These are phyloP conservation scores for Apiotrichum mycotoxinovorans DNA, from an alignment of 1,284 basidiomycete species.

Conservation along the genomic window DNA sequence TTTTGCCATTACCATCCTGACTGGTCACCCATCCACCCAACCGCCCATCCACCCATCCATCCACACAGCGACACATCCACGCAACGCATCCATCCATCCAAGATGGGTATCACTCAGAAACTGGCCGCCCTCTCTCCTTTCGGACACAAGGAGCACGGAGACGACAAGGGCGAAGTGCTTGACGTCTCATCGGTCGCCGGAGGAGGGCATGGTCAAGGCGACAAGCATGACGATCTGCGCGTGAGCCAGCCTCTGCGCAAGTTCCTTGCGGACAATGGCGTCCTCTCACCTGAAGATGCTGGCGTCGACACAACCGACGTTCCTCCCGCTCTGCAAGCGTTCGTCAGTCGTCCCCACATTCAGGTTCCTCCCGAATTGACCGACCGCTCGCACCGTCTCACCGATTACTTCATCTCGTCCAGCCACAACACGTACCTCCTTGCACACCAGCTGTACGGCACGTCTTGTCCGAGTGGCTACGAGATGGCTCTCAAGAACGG, in stretches of 20 bases:
- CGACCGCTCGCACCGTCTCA: slow-evolving; percentile 59
- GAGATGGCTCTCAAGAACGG: slow-evolving; percentile 10
- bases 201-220: slow-evolving; percentile 8
- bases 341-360: slow-evolving; percentile 13
- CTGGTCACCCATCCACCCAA: no score
- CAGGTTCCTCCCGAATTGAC: slow-evolving; percentile 6
- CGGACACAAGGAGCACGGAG: slow-evolving; percentile 7
- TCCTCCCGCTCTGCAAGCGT: slow-evolving; percentile 3
- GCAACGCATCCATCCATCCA: background rate
- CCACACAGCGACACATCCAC: background rate
- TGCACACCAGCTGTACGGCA: slow-evolving; percentile 43
- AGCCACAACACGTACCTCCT: slow-evolving; percentile 98
- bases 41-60: background rate
- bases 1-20: no score
- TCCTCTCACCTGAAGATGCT: slow-evolving; percentile 6
- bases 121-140: background rate
- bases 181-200: slow-evolving; percentile 7
- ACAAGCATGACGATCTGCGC: slow-evolving; percentile 2
- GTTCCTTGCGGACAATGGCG: slow-evolving; percentile 11
- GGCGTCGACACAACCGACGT: background rate
- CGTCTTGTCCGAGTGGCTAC: slow-evolving; percentile 12
- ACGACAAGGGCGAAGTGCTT: slow-evolving; percentile 10
- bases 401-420: slow-evolving; percentile 86
- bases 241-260: slow-evolving; percentile 9
- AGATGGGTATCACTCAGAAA: background rate